Base-by-base conservation (phyloP, 2,329 filamentous ascomycete species). In the Hypoxylon sp. region DNA sequence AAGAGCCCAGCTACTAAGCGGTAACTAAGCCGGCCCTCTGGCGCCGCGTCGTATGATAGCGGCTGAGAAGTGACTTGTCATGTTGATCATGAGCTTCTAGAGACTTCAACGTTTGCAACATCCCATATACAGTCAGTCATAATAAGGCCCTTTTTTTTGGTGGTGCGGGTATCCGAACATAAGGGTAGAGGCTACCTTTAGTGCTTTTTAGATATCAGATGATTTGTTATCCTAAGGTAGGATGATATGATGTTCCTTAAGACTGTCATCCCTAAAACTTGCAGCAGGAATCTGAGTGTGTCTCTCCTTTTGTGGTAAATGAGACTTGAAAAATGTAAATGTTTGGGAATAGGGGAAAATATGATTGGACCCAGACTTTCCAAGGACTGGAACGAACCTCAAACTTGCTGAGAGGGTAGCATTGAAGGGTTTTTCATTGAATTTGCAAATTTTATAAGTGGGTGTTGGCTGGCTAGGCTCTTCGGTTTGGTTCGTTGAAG, bases 361-460 rank as follows among this genome's bases (percentile, higher is more conserved):
- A 57, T 68, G 61, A 70, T 67, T 70, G 63, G 68, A 67, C 60
- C 70, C 70, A 69, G 43, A 63, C 51, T 70, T 71, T 57, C 36
- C 28, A 38, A 63, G 48, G 43, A 52, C 60, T 69, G 68, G 68
- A 53, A 68, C 41, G 60, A 65, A 57, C 63, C 55, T 63, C 61
- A 62, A 69, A 63, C 60, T 41, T 36, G 36, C 38, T 23, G 21
- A 48, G 63, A 70, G 63, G 67, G 69, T 70, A 50, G 65, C 30
- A 68, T 69, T 49, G 60, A 58, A 62, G 60, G 48, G 49, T 60
- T 69, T 69, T 63, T 55, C 52, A 63, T 36, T 34, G 36, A 63
- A 23, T 50, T 63, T 55, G 65, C 38, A 60, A 68, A 59, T 63
- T 56, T 63, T 50, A n/a, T 19, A 34, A 49, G 36, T 58, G 49